These are phyloP conservation scores for Clarireedia hainanense DNA, from an alignment of 2,329 filamentous ascomycete genomes.

Conservation along the genomic window DNA sequence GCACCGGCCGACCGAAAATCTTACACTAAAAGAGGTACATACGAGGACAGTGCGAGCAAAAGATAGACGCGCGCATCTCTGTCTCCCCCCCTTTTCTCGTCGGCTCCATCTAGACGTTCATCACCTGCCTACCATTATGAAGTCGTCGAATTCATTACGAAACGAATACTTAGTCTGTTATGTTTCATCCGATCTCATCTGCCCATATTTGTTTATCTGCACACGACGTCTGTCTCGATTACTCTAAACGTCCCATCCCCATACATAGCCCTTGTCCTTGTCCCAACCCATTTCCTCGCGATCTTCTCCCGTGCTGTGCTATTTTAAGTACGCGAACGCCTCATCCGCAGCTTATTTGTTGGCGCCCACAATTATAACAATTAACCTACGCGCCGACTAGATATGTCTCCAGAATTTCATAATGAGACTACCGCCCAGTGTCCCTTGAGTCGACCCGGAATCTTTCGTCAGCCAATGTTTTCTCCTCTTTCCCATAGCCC, in stretches of 20 bases:
- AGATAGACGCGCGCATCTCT: slow-evolving; percentile 5
- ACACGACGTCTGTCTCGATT: background rate
- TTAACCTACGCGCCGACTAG: slow-evolving; percentile 6
- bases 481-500: background rate
- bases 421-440: slow-evolving; percentile 11
- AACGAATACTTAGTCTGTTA: background rate
- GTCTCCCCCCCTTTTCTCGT: background rate
- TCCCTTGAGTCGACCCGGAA: slow-evolving; percentile 1
- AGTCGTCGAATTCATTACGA: slow-evolving; percentile 2
- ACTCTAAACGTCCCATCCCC: no score
- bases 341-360: slow-evolving; percentile 10
- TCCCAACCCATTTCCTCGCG: background rate
- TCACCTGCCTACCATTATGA: slow-evolving; percentile 4
- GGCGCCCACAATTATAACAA: slow-evolving; percentile 1
- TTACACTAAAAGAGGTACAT: background rate
- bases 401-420: slow-evolving; percentile 5
- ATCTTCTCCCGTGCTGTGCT: slow-evolving; percentile 2
- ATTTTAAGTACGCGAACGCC: slow-evolving; percentile 10
- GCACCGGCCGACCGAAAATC: no score
- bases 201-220: background rate
- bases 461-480: slow-evolving; percentile 2
- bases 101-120: background rate
- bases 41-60: background rate
- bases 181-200: slow-evolving; percentile 5
- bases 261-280: background rate